Evolutionary conservation across 2,329 filamentous ascomycete species (phyloP).

Genomic region (Ophiostoma sp.): DNA sequence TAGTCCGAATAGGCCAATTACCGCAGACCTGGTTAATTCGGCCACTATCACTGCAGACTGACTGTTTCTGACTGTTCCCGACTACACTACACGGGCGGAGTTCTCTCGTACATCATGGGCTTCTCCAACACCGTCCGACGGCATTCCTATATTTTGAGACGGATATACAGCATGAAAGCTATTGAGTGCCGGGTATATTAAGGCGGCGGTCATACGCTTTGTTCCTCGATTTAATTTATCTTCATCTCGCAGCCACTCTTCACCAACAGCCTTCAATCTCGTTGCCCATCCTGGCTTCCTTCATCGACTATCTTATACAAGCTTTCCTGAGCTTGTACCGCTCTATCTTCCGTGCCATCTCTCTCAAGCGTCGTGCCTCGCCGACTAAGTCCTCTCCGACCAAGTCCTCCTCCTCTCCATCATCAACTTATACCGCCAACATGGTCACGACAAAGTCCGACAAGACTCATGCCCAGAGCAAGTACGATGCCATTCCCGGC

Average conservation of each 20-base stretch:
- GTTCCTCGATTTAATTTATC: background rate
- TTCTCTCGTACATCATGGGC: slow-evolving; percentile 19
- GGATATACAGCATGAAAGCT: background rate
- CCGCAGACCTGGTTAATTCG: background rate
- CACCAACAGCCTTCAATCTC: background rate
- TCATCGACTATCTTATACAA: slow-evolving; percentile 17
- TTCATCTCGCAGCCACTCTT: background rate
- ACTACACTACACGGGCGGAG: background rate
- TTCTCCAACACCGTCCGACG: slow-evolving; percentile 28
- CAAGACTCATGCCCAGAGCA: slow-evolving; percentile 26
- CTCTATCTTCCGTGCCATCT: slow-evolving; percentile 11
- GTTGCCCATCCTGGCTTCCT: slow-evolving; percentile 17
- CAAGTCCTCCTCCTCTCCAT: background rate
- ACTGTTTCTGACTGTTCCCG: background rate
- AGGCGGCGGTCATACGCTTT: background rate
- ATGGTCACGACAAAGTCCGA: slow-evolving; percentile 28
- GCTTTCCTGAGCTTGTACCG: slow-evolving; percentile 16
- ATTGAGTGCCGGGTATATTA: background rate
- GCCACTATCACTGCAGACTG: background rate
- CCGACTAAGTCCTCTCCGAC: background rate
- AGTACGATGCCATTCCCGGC: slow-evolving; percentile 34
- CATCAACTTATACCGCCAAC: slow-evolving; percentile 17
- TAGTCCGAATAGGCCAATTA: background rate
- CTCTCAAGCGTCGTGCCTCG: background rate
- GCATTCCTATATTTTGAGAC: background rate